Evolutionary conservation across 2,329 filamentous ascomycete species (phyloP).

Genomic region (Pseudogymnoascus sp.): DNA sequence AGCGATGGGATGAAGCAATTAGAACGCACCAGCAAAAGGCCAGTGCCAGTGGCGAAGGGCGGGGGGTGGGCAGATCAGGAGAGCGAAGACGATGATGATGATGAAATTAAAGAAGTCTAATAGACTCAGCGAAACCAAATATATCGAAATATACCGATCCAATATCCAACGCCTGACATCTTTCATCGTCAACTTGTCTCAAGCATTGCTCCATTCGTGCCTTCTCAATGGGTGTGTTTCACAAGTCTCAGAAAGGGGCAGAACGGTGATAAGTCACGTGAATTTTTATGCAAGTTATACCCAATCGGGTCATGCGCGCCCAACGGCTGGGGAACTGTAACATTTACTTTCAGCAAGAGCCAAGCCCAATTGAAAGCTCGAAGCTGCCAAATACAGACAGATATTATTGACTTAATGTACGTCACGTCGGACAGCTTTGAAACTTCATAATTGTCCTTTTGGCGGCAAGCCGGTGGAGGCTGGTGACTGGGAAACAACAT

Average conservation of each 20-base stretch:
- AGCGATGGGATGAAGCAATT: constrained; percentile 24
- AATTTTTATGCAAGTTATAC: neutral
- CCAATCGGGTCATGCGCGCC: neutral
- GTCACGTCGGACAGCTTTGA: constrained; percentile 1
- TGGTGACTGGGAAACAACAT: neutral
- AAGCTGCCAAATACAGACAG: neutral
- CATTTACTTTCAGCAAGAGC: neutral
- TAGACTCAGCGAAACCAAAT: neutral
- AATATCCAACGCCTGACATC: neutral
- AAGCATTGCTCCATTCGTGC: neutral
- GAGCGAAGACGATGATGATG: constrained; percentile 26
- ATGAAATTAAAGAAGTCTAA: constrained; percentile 29
- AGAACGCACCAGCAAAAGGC: constrained; percentile 10
- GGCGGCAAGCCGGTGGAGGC: neutral
- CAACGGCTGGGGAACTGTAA: neutral
- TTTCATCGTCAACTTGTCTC: constrained; percentile 2
- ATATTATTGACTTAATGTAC: neutral
- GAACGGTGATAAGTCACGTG: neutral
- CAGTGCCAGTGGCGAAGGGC: constrained; percentile 13
- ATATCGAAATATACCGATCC: constrained; percentile 3
- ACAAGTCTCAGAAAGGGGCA: constrained; percentile 5
- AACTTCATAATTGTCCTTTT: neutral
- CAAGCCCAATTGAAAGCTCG: neutral
- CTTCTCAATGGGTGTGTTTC: constrained; percentile 4
- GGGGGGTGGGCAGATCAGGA: constrained; percentile 14